phyloP scores from a whole-genome alignment of 1,284 basidiomycete genomes.

The Puccinia triticina region DNA sequence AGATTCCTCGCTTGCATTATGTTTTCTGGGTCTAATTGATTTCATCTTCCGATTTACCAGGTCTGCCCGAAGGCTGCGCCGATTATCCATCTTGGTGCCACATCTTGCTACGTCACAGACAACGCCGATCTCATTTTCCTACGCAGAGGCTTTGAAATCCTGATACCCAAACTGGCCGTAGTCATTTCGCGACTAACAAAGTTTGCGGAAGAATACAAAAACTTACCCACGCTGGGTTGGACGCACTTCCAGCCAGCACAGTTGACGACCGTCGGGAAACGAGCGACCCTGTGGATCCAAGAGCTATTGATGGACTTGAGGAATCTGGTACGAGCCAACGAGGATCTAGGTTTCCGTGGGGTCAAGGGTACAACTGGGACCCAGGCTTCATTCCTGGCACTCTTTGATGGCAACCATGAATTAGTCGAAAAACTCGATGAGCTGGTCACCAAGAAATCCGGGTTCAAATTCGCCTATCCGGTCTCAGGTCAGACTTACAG shows the following conservation, averaged over 20 bases:
- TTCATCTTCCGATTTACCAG: slow-evolving; percentile 6
- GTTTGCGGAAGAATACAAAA: slow-evolving; percentile 59
- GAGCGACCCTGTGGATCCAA: slow-evolving; percentile 91
- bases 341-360: slow-evolving; percentile 95
- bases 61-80: slow-evolving; percentile 59
- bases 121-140: slow-evolving; percentile 61
- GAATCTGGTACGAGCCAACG: slow-evolving; percentile 84
- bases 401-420: slow-evolving; percentile 92
- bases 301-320: slow-evolving; percentile 96
- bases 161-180: slow-evolving; percentile 60
- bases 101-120: slow-evolving; percentile 61
- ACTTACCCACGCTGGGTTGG: slow-evolving; percentile 71
- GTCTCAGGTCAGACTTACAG: slow-evolving; percentile 99
- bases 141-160: slow-evolving; percentile 58
- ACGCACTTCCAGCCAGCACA: slow-evolving; percentile 99
- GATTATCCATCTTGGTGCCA: slow-evolving; percentile 60
- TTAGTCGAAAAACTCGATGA: slow-evolving; percentile 92
- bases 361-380: slow-evolving; percentile 99
- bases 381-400: slow-evolving; percentile 88
- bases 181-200: slow-evolving; percentile 58
- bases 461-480: slow-evolving; percentile 92
- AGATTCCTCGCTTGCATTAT: too few species aligned
- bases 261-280: slow-evolving; percentile 97
- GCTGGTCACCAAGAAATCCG: slow-evolving; percentile 84
- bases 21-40: not conserved